These are phyloP conservation scores for Aegilops longissima DNA, from an alignment of 176 grass and related monocot species.

Conservation along the genomic window DNA sequence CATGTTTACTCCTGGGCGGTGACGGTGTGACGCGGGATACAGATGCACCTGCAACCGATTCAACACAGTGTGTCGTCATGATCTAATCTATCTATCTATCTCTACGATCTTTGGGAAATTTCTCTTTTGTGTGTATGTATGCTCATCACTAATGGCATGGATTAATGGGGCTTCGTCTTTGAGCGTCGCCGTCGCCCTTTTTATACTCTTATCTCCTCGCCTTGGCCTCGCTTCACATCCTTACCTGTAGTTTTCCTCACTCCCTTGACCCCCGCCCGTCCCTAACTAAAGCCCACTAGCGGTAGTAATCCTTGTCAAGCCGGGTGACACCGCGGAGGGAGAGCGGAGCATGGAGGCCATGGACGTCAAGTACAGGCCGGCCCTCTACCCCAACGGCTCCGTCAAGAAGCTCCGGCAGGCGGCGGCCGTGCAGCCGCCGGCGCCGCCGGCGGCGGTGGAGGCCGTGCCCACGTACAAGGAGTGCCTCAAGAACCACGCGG, in stretches of 20 bases:
- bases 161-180: background rate
- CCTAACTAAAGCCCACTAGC: background rate
- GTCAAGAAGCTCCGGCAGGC: constrained; percentile 61
- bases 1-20: background rate
- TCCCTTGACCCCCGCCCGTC: constrained; percentile 4
- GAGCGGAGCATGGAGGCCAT: constrained; percentile 43
- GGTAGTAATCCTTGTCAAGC: constrained; percentile 5
- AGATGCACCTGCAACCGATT: background rate
- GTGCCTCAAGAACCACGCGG: constrained; percentile 99
- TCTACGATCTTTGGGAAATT: background rate
- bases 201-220: constrained; percentile 37
- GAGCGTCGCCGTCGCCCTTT: constrained; percentile 21
- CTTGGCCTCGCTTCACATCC: constrained; percentile 15
- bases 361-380: constrained; percentile 52
- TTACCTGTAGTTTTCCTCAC: constrained; percentile 25
- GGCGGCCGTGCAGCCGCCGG: constrained; percentile 5
- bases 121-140: too few relatives aligned
- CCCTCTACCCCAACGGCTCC: constrained; percentile 74
- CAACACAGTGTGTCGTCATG: background rate
- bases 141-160: background rate
- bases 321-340: background rate
- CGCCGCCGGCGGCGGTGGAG: background rate
- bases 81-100: background rate
- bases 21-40: background rate
- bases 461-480: constrained; percentile 59